Base-by-base conservation (phyloP, 495 filamentous ascomycete species). In the Tuber indicum region DNA sequence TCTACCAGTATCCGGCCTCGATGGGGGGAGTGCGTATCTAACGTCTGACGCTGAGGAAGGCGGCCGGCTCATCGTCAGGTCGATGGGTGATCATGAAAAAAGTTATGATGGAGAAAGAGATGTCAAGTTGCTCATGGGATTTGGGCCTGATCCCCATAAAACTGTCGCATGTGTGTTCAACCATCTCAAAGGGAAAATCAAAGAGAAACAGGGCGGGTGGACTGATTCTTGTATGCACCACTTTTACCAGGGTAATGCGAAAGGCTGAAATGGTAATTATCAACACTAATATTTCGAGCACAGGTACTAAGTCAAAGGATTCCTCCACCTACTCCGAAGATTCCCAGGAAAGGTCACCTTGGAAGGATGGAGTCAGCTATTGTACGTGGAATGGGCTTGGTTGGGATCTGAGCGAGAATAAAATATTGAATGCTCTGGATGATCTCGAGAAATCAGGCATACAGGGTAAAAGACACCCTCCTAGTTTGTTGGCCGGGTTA, bases 361-460 rank as follows among this genome's bases (percentile, higher is more conserved):
- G 94, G 94, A 86, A 93, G 43, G 96, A 98, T 84, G 96, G 95
- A 2, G 79, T 90, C 52, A 89, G 88, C 36, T 90, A 89, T 73
- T 90, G 89, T 84, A 99, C 96, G 4, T 98, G 95, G 95, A 98
- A 98, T 83, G 91, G 90, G 0, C 86, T 99, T 0, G 96, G 96
- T 0, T 92, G 93, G 83, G 84, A 90, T 23, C 84, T 98, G 70
- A 92, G 90, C 0, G 93, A 94, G 76, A 86, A 92, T 12, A 95
- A 92, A 79, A 89, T 99, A n/a, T 81, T 93, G 17, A 82, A 88
- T 42, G 94, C 94, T 6, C 85, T 99, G 9, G 88, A 92, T 75
- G 85, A 87, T 0, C 85, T 98, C 70, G 89, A 91, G 70, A 84
- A 89, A 21, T 87, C 92, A 73, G 89, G 89, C 0, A 91, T 98